These are phyloP conservation scores for Hirschfeldia incana DNA, from an alignment of 345 rosid genomes.

Conservation along the genomic window DNA sequence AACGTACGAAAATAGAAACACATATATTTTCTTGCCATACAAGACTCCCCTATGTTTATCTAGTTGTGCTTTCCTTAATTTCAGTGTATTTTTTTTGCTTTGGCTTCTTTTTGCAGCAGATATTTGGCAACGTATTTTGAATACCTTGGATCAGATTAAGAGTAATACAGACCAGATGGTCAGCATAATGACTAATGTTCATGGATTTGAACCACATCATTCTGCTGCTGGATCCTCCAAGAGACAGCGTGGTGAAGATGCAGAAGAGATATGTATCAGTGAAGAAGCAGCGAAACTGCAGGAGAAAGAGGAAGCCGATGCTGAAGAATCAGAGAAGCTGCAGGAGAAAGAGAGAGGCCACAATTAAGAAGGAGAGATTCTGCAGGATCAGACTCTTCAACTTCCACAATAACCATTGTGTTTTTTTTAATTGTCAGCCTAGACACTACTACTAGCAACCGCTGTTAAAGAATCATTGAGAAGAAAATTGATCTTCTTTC, in stretches of 20 bases:
- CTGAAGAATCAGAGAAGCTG: no score
- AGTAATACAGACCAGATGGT: not conserved
- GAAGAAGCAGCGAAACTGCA: not conserved
- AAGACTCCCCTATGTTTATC: not conserved
- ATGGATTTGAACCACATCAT: not conserved
- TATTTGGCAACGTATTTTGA: not conserved
- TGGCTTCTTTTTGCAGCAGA: not conserved
- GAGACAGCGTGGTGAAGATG: not conserved
- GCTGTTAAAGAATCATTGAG: no score
- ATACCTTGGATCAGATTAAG: not conserved
- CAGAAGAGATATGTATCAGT: not conserved
- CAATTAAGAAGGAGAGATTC: not conserved
- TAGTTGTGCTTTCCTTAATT: no score
- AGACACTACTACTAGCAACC: no score
- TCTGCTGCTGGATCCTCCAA: not conserved
- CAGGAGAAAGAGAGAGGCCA: no score
- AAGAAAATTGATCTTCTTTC: no score
- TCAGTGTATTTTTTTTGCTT: no score
- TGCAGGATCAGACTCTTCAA: not conserved
- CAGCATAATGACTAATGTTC: not conserved
- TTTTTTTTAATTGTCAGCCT: no score
- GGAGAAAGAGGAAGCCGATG: not conserved
- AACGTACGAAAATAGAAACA: not conserved
- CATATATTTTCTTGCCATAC: not conserved
- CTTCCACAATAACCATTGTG: not conserved